These are phyloP conservation scores for Cryptococcus hybrid DNA, from an alignment of 1,284 basidiomycete genomes.

Conservation along the genomic window DNA sequence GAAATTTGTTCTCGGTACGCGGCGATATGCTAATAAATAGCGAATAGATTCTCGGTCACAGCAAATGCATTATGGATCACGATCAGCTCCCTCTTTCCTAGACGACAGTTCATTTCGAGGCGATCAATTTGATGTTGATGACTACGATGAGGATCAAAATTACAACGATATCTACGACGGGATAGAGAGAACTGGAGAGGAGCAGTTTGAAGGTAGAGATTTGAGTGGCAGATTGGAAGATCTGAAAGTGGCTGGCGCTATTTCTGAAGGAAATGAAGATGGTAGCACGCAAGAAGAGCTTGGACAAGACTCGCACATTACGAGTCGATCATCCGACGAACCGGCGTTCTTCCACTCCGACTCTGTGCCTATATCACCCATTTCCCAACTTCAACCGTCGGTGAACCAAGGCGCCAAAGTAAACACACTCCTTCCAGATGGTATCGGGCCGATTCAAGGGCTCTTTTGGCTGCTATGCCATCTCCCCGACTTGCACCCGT, in stretches of 20 bases:
- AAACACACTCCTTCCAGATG: not conserved
- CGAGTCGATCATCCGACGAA: constrained; percentile 7
- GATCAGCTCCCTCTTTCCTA: constrained; percentile 46
- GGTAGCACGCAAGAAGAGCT: constrained; percentile 18
- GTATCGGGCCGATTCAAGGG: not conserved
- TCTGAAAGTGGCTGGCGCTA: not conserved
- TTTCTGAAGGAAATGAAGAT: constrained; percentile 2
- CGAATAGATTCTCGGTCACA: constrained; percentile 47
- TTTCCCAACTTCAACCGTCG: not conserved
- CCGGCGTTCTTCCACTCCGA: constrained; percentile 13
- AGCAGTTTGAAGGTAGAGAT: constrained; percentile 13
- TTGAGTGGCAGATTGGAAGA: not conserved
- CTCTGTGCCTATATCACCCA: not conserved
- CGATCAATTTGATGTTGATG: not conserved
- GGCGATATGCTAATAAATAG: not conserved
- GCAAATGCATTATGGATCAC: constrained; percentile 39
- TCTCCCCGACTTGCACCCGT: constrained; percentile 1
- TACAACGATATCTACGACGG: constrained; percentile 10
- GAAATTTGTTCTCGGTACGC: too few species aligned
- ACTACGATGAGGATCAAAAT: not conserved
- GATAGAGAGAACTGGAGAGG: constrained; percentile 10
- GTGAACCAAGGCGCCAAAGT: not conserved
- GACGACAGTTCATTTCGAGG: constrained; percentile 17
- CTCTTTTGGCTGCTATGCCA: constrained; percentile 11
- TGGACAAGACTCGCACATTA: constrained; percentile 9